Conservation (phyloP, 495 filamentous ascomycete genomes). For the Gamarada debralockiae region DNA sequence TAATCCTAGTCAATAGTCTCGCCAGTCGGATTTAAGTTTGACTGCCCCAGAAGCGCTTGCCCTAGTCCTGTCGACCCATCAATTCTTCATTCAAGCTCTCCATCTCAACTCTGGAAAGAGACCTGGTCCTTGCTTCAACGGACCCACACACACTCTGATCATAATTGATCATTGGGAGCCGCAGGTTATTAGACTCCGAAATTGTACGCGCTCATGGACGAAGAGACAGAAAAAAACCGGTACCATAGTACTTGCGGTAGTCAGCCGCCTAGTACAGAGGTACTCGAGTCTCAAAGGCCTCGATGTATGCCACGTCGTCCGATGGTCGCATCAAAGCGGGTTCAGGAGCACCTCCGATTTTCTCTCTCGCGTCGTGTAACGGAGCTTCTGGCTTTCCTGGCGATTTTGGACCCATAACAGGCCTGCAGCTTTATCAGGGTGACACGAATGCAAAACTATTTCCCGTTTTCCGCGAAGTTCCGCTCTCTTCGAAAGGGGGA, state of each 20-base stretch:
- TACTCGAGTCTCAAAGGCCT: no score
- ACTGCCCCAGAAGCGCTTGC: background rate
- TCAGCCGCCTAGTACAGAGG: no score
- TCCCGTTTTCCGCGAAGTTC: background rate
- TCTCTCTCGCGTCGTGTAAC: background rate
- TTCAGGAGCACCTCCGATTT: background rate
- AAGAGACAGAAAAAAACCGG: no score
- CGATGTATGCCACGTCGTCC: background rate
- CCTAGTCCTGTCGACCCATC: no score
- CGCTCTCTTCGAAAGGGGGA: background rate
- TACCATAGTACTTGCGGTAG: background rate
- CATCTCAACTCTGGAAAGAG: background rate
- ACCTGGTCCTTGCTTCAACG: no score
- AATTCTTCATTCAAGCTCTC: background rate
- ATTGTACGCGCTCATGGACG: background rate
- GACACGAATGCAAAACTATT: background rate
- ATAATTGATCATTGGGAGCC: background rate
- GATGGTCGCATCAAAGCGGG: background rate
- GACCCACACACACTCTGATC: no score
- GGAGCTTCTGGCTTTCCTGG: background rate
- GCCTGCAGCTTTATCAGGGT: constrained; percentile 4
- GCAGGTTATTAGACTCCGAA: constrained; percentile 5
- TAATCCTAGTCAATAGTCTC: background rate
- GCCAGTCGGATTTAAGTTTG: constrained; percentile 1
- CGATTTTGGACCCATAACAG: background rate